Evolutionary conservation across 352 stramenopile species (phyloP).

Genomic region (Phytophthora pseudosyringae): DNA sequence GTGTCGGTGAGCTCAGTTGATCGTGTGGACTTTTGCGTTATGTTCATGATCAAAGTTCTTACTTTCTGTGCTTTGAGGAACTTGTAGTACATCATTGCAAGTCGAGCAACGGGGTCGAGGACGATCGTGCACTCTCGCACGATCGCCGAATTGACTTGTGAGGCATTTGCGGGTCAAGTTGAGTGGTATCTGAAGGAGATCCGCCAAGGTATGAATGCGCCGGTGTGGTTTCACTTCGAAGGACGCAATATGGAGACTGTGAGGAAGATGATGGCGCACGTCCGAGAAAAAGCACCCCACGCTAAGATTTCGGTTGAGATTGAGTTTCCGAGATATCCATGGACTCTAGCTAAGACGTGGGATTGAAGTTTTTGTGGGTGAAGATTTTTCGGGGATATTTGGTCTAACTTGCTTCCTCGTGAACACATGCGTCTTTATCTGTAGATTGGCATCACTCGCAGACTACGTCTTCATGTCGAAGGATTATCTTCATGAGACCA

Average conservation of each 20-base stretch:
- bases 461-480: constrained; percentile 79
- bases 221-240: constrained; percentile 75
- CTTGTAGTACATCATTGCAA: constrained; percentile 73
- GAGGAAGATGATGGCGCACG: constrained; percentile 59
- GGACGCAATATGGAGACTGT: constrained; percentile 72
- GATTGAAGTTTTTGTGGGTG: constrained; percentile 1
- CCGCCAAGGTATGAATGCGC: constrained; percentile 5
- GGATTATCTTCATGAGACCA: constrained; percentile 71
- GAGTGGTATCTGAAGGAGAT: constrained; percentile 21
- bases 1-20: constrained; percentile 50
- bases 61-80: constrained; percentile 4
- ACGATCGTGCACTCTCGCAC: constrained; percentile 77
- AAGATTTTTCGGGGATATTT: neutral
- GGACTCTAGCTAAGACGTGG: constrained; percentile 61
- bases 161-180: constrained; percentile 48
- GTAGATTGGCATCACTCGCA: constrained; percentile 48
- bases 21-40: neutral
- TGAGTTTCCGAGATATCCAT: constrained; percentile 73
- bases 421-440: neutral
- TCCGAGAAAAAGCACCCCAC: constrained; percentile 28
- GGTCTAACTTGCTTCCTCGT: neutral
- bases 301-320: constrained; percentile 67
- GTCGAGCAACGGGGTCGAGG: constrained; percentile 60
- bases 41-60: neutral
- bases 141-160: constrained; percentile 57